Percentiles rank a stretch among this genome's conserved stretches.
These are phyloP conservation scores for Mycena metata DNA, from an alignment of 768 basidiomycete genomes.

Conservation along the genomic window DNA sequence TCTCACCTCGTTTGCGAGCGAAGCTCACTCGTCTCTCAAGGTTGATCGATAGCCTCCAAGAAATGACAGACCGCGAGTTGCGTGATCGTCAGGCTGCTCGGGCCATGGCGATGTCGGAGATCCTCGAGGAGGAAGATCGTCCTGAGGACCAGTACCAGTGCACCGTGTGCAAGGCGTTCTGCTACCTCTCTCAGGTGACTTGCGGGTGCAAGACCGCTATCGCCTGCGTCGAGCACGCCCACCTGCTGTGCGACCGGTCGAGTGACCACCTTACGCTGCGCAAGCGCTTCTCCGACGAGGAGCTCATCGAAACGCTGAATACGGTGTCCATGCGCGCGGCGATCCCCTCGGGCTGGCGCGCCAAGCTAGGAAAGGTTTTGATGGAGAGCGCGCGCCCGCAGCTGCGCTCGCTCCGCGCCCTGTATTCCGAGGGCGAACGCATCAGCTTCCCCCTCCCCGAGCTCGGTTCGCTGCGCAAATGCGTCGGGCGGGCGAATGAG, in stretches of 20 bases:
- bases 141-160: slow-evolving; percentile 98
- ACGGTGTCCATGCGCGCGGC: slow-evolving; percentile 80
- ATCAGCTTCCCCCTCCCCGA: slow-evolving; percentile 83
- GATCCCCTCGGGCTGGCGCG: slow-evolving; percentile 81
- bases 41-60: slow-evolving; percentile 85
- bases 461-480: slow-evolving; percentile 78
- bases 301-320: slow-evolving; percentile 74
- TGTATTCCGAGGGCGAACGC: slow-evolving; percentile 92
- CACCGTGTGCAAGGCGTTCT: slow-evolving; percentile 91
- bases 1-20: neutral
- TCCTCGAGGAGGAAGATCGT: slow-evolving; percentile 82
- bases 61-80: slow-evolving; percentile 92
- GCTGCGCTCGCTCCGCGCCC: slow-evolving; percentile 81
- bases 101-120: slow-evolving; percentile 70
- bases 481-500: slow-evolving; percentile 84
- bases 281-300: slow-evolving; percentile 85
- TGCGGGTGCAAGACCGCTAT: slow-evolving; percentile 85
- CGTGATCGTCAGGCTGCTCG: slow-evolving; percentile 74
- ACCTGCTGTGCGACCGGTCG: slow-evolving; percentile 77
- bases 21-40: slow-evolving; percentile 55
- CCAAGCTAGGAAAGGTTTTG: slow-evolving; percentile 76
- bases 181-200: slow-evolving; percentile 93
- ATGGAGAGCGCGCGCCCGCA: slow-evolving; percentile 78
- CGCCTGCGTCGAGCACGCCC: slow-evolving; percentile 88
- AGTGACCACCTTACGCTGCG: slow-evolving; percentile 71